Evolutionary conservation across 768 basidiomycete genomes (phyloP), one percentile per base, ranked within the genome.

Genomic region (Kwoniella bestiolae): DNA sequence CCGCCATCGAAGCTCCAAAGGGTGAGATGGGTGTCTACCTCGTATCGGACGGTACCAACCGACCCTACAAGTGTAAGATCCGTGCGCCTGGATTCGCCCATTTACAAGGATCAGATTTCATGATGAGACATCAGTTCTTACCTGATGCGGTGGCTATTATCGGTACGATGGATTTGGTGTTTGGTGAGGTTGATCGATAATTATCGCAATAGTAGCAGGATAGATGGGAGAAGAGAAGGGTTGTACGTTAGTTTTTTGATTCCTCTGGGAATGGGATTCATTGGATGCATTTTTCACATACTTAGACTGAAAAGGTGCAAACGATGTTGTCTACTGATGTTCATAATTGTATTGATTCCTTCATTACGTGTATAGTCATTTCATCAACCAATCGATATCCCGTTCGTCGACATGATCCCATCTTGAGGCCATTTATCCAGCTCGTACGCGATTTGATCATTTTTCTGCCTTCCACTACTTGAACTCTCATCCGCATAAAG

Each of bases 11-110:
- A 83, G 95, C 95, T 7, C 95, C 95, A 49, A 98, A 99, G 83
- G 94, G 94, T 69, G 95, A 98, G 83, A 97, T 97, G 94, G 95
- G 86, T 71, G 95, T 99, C 50, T 99, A 94, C 84, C 88, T 99
- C 56, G 93, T 99, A 68, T 96, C 94, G 69, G 95, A 98, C 82
- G 94, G 95, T 53, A 87, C 91, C 11, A 95, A 98, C 83, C 87
- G 94, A 28, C 95, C 95, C 16, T 98, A 99, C 83, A 85, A 93
- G 77, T 97, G 94, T 84, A 93, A 91, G 82, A 99, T 97, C 74
- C 91, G 94, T 75, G 94, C 94, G 6, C 94, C 94, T 34, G 94
- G 94, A 16, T 95, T 95, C 74, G 92, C 93, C 25, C 96, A 98
- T 82, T 85, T 98, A 67, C 92, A 93, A 29, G 95, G 94, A 21